Evolutionary conservation across 805 yeast genomes (phyloP).

Genomic region (Teunomyces gatunensis): DNA sequence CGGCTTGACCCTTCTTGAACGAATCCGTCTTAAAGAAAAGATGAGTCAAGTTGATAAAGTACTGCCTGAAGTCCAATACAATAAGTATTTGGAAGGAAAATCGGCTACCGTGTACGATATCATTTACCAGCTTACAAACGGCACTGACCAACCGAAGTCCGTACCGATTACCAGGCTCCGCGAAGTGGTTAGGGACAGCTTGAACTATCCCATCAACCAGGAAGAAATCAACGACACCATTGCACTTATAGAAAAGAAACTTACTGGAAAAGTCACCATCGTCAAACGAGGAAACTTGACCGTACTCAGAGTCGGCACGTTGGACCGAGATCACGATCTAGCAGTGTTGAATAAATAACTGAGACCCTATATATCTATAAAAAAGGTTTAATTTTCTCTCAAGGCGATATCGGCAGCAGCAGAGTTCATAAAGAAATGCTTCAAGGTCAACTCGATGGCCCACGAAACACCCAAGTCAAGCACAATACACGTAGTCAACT

Average conservation of each 20-base stretch:
- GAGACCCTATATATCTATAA: not conserved
- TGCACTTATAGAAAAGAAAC: constrained; percentile 16
- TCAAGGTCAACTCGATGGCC: constrained; percentile 76
- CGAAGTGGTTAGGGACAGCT: constrained; percentile 32
- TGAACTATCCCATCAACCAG: constrained; percentile 25
- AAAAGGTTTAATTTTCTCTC: constrained; percentile 21
- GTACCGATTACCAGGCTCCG: constrained; percentile 25
- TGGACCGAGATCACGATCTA: constrained; percentile 30
- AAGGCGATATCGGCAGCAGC: constrained; percentile 88
- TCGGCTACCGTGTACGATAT: constrained; percentile 32
- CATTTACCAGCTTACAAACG: constrained; percentile 24
- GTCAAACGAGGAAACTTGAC: constrained; percentile 20
- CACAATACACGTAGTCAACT: constrained; percentile 69
- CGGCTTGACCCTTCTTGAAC: constrained; percentile 37
- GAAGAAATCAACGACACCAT: constrained; percentile 31
- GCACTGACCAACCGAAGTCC: constrained; percentile 3
- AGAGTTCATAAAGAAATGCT: constrained; percentile 83
- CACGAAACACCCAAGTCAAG: constrained; percentile 76
- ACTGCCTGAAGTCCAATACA: constrained; percentile 21
- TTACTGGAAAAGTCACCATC: constrained; percentile 19
- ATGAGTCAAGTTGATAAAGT: constrained; percentile 8
- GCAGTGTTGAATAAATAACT: constrained; percentile 11
- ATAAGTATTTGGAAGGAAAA: constrained; percentile 25
- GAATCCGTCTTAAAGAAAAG: constrained; percentile 38
- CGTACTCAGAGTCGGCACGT: constrained; percentile 23